Evolutionary conservation across 2,329 filamentous ascomycete species (phyloP).

Genomic region (Tothia fuscella): DNA sequence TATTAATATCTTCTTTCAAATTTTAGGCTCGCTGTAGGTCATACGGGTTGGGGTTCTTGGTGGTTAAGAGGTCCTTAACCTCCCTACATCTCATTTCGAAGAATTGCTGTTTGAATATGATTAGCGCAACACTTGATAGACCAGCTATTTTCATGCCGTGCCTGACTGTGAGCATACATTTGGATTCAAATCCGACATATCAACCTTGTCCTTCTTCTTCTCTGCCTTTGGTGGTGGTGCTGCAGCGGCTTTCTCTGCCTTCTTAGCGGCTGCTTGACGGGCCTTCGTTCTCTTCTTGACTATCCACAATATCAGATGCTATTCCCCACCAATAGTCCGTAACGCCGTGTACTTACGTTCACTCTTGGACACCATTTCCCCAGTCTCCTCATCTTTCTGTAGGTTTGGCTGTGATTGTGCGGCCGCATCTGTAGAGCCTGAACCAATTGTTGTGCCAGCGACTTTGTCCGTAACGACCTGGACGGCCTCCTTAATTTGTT

Average conservation of each 20-base stretch:
- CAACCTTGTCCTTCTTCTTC: conserved; percentile 51
- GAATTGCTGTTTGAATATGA: too few species aligned
- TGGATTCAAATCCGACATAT: conserved; percentile 50
- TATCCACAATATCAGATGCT: conserved; percentile 55
- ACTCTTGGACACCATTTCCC: conserved; percentile 56
- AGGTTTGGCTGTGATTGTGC: conserved; percentile 45
- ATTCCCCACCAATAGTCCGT: conserved; percentile 11
- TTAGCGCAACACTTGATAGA: too few species aligned
- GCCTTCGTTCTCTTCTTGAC: conserved; percentile 95
- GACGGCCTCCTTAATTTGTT: conserved; percentile 19
- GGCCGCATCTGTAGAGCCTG: neutral
- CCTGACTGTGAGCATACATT: conserved; percentile 43
- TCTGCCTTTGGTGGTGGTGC: conserved; percentile 51
- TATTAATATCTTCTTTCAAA: neutral
- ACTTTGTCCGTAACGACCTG: conserved; percentile 12
- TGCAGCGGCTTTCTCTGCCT: conserved; percentile 70
- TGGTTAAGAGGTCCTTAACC: conserved; percentile 64
- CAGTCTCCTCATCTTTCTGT: conserved; percentile 83
- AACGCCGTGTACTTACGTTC: conserved; percentile 17
- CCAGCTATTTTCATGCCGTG: conserved; percentile 13
- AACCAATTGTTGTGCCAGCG: conserved; percentile 5
- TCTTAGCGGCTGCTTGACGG: conserved; percentile 75
- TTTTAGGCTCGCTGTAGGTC: neutral
- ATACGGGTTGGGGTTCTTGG: conserved; percentile 50
- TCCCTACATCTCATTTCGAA: conserved; percentile 87